A percentile compares a stretch with the other conserved stretches of the same genome.
phyloP scores from a whole-genome alignment of 495 filamentous ascomycete genomes.

The Aspergillus sclerotioniger region DNA sequence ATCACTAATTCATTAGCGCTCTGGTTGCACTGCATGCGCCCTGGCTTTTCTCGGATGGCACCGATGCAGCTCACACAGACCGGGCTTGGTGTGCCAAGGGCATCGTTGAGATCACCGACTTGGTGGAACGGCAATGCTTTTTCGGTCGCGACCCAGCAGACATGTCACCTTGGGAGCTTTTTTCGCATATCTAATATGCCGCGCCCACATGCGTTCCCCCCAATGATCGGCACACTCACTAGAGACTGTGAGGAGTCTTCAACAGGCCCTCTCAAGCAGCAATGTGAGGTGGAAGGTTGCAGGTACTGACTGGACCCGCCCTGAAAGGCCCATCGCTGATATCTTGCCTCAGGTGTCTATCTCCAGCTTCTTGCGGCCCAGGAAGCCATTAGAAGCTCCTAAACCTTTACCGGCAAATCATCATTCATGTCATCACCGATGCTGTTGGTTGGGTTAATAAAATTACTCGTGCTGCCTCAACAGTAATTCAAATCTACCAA shows the following conservation, averaged over 20 bases:
- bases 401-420: background rate
- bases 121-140: slow-evolving; percentile 25
- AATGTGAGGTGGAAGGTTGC: slow-evolving; percentile 35
- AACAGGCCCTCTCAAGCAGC: slow-evolving; percentile 24
- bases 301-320: slow-evolving; percentile 8
- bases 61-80: slow-evolving; percentile 7
- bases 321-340: background rate
- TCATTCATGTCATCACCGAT: no score
- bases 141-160: slow-evolving; percentile 24
- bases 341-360: slow-evolving; percentile 19
- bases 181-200: slow-evolving; percentile 23
- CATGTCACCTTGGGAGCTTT: slow-evolving; percentile 29
- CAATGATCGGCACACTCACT: slow-evolving; percentile 17
- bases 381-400: slow-evolving; percentile 23
- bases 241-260: slow-evolving; percentile 25
- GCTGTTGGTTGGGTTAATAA: no score
- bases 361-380: slow-evolving; percentile 29
- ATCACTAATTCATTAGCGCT: slow-evolving; percentile 8
- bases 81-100: slow-evolving; percentile 21
- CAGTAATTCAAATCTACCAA: no score
- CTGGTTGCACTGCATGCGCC: slow-evolving; percentile 27
- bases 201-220: slow-evolving; percentile 14
- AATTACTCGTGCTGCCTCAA: no score
- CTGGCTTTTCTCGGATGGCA: slow-evolving; percentile 10
- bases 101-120: slow-evolving; percentile 17